phyloP scores from a whole-genome alignment of 139 green algal genomes.

The Picochlorum sp. region DNA sequence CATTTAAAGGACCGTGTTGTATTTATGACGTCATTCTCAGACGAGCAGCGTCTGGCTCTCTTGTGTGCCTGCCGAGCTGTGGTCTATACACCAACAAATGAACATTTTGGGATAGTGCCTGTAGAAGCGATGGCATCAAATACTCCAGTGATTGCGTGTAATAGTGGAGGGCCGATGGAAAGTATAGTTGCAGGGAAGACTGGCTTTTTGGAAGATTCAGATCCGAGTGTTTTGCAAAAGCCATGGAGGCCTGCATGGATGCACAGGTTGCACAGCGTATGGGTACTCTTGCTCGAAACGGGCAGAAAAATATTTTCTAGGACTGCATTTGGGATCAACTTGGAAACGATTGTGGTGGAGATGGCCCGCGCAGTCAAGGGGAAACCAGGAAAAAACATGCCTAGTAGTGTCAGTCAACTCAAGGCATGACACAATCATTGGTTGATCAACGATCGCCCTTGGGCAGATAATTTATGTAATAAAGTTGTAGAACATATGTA shows the following conservation, averaged over 20 bases:
- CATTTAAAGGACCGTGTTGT: slow-evolving; percentile 51
- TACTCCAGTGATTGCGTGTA: slow-evolving; percentile 77
- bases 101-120: slow-evolving; percentile 99
- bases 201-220: slow-evolving; percentile 60
- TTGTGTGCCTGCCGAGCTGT: slow-evolving; percentile 54
- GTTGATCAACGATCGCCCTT: no score
- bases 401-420: no score
- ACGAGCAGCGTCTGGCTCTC: slow-evolving; percentile 56
- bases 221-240: slow-evolving; percentile 35
- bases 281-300: slow-evolving; percentile 50
- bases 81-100: slow-evolving; percentile 83
- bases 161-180: slow-evolving; percentile 76
- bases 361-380: background rate
- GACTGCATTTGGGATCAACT: slow-evolving; percentile 51
- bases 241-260: slow-evolving; percentile 40
- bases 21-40: slow-evolving; percentile 82
- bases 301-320: slow-evolving; percentile 61
- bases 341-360: slow-evolving; percentile 35
- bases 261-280: slow-evolving; percentile 25
- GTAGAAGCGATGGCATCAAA: slow-evolving; percentile 88
- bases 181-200: slow-evolving; percentile 55
- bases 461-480: no score
- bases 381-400: no score
- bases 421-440: no score
- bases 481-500: no score